Evolutionary conservation across 1,284 basidiomycete genomes (phyloP).

Genomic region (Pisolithus thermaeus): DNA sequence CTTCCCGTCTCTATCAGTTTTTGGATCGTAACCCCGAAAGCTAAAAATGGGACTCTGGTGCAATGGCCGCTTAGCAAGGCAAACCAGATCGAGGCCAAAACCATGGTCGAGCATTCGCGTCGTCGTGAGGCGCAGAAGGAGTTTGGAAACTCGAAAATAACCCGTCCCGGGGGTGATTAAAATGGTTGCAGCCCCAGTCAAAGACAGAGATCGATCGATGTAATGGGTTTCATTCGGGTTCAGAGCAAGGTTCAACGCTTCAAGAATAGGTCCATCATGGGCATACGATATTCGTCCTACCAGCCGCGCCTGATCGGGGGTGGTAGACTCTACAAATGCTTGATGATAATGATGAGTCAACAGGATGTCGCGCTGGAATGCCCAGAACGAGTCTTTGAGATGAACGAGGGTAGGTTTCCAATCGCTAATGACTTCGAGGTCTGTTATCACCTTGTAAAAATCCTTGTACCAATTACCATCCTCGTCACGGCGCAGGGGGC

Average conservation of each 20-base stretch:
- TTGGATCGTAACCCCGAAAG: slow-evolving; percentile 58
- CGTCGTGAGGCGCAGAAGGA: slow-evolving; percentile 86
- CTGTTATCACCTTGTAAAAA: slow-evolving; percentile 92
- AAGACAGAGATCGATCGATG: slow-evolving; percentile 89
- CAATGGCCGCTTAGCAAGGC: slow-evolving; percentile 87
- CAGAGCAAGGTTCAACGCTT: slow-evolving; percentile 89
- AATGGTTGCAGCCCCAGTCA: slow-evolving; percentile 86
- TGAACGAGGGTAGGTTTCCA: slow-evolving; percentile 84
- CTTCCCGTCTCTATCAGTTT: slow-evolving; percentile 40
- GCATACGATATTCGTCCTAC: slow-evolving; percentile 81
- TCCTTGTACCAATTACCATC: slow-evolving; percentile 87
- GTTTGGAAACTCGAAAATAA: slow-evolving; percentile 90
- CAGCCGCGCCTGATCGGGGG: slow-evolving; percentile 57
- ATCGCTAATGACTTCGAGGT: slow-evolving; percentile 83
- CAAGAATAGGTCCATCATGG: slow-evolving; percentile 92
- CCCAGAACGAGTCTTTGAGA: slow-evolving; percentile 85
- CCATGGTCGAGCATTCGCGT: slow-evolving; percentile 96
- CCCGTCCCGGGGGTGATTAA: slow-evolving; percentile 93
- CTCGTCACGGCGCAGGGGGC: slow-evolving; percentile 69
- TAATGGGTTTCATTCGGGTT: slow-evolving; percentile 95
- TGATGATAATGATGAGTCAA: slow-evolving; percentile 82
- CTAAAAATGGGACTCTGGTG: slow-evolving; percentile 90
- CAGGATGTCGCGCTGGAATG: slow-evolving; percentile 83
- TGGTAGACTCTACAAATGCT: slow-evolving; percentile 40
- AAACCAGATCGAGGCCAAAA: slow-evolving; percentile 85